Evolutionary conservation across 495 filamentous ascomycete species (phyloP).

Genomic region (Aspergillus carlsbadensis): DNA sequence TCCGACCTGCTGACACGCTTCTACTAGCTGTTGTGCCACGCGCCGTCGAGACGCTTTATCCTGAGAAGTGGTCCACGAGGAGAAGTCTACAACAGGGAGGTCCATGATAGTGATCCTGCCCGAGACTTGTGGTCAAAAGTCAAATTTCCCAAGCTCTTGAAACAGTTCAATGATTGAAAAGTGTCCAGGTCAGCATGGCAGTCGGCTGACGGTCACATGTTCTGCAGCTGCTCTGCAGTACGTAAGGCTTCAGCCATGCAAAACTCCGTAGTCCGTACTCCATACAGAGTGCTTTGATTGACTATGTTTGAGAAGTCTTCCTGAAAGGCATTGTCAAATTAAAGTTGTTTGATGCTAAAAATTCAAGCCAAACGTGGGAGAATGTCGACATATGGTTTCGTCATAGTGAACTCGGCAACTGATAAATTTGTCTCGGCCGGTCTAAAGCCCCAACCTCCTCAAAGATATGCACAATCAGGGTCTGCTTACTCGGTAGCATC

Average conservation of each 20-base stretch:
- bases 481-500: not conserved
- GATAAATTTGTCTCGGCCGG: too few relatives aligned
- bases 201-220: conserved; percentile 16
- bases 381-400: too few relatives aligned
- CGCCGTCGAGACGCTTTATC: conserved; percentile 33
- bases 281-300: too few relatives aligned
- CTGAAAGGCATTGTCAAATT: not conserved
- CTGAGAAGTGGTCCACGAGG: conserved; percentile 31
- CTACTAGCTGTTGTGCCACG: conserved; percentile 48
- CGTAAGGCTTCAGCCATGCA: too few relatives aligned
- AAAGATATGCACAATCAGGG: too few relatives aligned
- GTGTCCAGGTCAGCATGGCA: too few relatives aligned
- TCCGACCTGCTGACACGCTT: conserved; percentile 56
- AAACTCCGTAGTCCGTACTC: too few relatives aligned
- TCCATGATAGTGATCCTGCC: conserved; percentile 7
- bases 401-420: too few relatives aligned
- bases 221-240: not conserved
- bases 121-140: not conserved
- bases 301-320: not conserved
- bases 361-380: too few relatives aligned
- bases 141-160: not conserved
- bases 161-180: too few relatives aligned
- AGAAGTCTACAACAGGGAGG: conserved; percentile 58
- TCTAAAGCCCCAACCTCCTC: too few relatives aligned
- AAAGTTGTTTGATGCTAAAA: not conserved